phyloP scores from a whole-genome alignment of 2,329 filamentous ascomycete genomes.

The Penicillium sp. region DNA sequence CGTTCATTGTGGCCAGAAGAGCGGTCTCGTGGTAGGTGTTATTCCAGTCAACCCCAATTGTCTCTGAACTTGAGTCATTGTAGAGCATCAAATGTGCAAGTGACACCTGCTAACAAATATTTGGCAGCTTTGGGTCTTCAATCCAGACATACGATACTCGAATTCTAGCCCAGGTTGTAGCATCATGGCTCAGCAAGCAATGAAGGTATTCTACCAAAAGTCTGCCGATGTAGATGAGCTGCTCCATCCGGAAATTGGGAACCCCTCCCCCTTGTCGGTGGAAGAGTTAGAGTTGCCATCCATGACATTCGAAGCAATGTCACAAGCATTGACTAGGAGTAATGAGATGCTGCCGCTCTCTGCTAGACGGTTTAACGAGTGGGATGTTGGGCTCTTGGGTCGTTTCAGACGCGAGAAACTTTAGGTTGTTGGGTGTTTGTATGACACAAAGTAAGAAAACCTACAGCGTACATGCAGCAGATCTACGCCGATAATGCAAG shows the following conservation, averaged over 20 bases:
- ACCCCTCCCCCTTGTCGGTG: slow-evolving; percentile 42
- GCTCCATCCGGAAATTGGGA: slow-evolving; percentile 37
- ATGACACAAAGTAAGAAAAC: background rate
- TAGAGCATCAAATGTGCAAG: background rate
- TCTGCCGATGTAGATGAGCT: slow-evolving; percentile 32
- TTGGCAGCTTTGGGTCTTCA: slow-evolving; percentile 58
- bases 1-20: slow-evolving; percentile 40
- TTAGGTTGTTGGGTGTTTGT: background rate
- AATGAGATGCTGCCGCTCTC: slow-evolving; percentile 48
- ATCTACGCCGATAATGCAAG: background rate
- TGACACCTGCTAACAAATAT: background rate
- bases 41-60: background rate
- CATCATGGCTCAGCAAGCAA: slow-evolving; percentile 46
- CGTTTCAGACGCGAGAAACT: slow-evolving; percentile 36
- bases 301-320: slow-evolving; percentile 40
- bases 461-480: background rate
- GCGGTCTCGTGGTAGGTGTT: slow-evolving; percentile 38
- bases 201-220: slow-evolving; percentile 57
- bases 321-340: slow-evolving; percentile 37
- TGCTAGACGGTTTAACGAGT: slow-evolving; percentile 54
- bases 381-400: slow-evolving; percentile 54
- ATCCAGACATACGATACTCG: slow-evolving; percentile 58
- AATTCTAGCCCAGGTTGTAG: slow-evolving; percentile 38
- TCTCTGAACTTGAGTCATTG: background rate
- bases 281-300: slow-evolving; percentile 49